Evolutionary conservation across 2,329 filamentous ascomycete genomes (phyloP).

Genomic region (Mycocentrospora acerina): DNA sequence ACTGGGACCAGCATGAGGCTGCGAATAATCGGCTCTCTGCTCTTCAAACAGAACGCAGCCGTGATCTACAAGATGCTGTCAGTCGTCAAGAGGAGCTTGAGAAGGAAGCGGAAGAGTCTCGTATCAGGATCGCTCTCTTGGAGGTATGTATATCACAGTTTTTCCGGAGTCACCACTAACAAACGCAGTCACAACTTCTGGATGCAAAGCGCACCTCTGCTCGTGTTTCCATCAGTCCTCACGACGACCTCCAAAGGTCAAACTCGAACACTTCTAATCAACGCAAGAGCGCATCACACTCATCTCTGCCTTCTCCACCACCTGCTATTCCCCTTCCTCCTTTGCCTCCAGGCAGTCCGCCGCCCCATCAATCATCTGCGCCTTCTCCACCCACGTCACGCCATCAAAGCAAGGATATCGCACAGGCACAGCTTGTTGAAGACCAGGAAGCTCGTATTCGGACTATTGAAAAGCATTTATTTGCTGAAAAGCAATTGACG

Average conservation of each 20-base stretch:
- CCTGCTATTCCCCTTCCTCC: slow-evolving; percentile 95
- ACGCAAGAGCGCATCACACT: slow-evolving; percentile 80
- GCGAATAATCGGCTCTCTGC: slow-evolving; percentile 84
- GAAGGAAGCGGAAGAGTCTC: slow-evolving; percentile 75
- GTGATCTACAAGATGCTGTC: slow-evolving; percentile 45
- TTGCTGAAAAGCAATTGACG: slow-evolving; percentile 94
- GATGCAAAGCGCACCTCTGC: slow-evolving; percentile 54
- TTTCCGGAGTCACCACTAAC: slow-evolving; percentile 17
- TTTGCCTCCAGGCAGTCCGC: slow-evolving; percentile 60
- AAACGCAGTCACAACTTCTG: slow-evolving; percentile 61
- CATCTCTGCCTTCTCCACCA: slow-evolving; percentile 86
- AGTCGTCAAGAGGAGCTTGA: slow-evolving; percentile 49
- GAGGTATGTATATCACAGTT: slow-evolving; percentile 60
- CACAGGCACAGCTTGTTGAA: slow-evolving; percentile 79
- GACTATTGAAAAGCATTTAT: slow-evolving; percentile 94
- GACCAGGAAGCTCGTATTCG: slow-evolving; percentile 94
- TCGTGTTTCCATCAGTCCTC: slow-evolving; percentile 49
- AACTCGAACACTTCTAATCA: slow-evolving; percentile 67
- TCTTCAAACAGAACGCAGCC: slow-evolving; percentile 49
- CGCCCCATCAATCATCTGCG: slow-evolving; percentile 53
- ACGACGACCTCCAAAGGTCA: slow-evolving; percentile 54
- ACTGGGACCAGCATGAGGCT: slow-evolving; percentile 88
- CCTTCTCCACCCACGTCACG: slow-evolving; percentile 63
- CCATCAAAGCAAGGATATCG: slow-evolving; percentile 79
- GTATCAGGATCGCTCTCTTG: slow-evolving; percentile 70